Conservation (phyloP, 768 basidiomycete species). For the Leccinum variicolor region DNA sequence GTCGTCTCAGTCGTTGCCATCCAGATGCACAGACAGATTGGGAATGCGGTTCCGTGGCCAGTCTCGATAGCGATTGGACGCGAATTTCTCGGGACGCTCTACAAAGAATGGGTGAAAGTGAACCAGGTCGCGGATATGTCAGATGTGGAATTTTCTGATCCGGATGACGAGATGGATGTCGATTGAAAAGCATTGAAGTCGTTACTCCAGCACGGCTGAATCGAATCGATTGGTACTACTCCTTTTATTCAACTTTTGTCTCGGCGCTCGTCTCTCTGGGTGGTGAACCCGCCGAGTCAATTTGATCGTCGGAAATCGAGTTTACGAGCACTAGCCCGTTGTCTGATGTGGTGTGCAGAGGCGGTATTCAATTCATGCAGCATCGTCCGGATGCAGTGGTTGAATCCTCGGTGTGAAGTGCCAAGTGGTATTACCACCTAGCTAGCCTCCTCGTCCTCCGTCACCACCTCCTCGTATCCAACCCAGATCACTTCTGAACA, state of each 20-base stretch:
- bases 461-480: conserved; percentile 68
- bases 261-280: neutral
- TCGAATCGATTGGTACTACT: no score
- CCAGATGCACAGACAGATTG: conserved; percentile 79
- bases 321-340: neutral
- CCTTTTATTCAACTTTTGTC: no score
- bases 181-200: conserved; percentile 21
- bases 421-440: no score
- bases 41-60: conserved; percentile 74
- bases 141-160: conserved; percentile 30
- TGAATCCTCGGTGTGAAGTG: no score
- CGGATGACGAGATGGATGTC: conserved; percentile 26
- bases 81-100: conserved; percentile 50
- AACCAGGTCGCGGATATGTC: conserved; percentile 21
- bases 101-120: conserved; percentile 46
- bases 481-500: conserved; percentile 86
- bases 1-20: neutral
- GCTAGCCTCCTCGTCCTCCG: conserved; percentile 18
- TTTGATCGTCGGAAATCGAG: neutral
- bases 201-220: neutral
- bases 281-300: neutral
- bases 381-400: no score
- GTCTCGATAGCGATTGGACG: conserved; percentile 62
- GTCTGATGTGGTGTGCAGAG: no score
- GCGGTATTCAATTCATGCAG: no score